Evolutionary conservation across 2,329 filamentous ascomycete genomes (phyloP), one percentile per base, ranked within the genome.

Genomic region (Xylaria sp.): DNA sequence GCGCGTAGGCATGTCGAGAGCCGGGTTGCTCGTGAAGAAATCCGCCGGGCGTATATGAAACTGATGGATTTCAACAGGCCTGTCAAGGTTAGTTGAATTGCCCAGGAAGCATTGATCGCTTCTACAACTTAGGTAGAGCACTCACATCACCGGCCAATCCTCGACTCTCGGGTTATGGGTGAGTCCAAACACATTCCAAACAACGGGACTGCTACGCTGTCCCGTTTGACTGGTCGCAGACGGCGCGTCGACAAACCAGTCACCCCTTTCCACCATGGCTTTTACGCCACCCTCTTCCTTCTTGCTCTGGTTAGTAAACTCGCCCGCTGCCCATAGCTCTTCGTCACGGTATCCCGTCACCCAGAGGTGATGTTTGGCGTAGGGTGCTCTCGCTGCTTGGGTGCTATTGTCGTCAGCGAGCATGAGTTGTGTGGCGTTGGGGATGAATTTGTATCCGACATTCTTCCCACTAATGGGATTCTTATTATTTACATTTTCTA

Each of bases 61-160:
- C 65, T 83, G 80, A 62, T 83, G 81, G 31, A 81, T 82, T 71
- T 85, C 82, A 38, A 82, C 80, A 39, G 83, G 82, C 83, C 82
- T 84, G 57, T 72, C 55, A 67, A 56, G 38, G 20, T 65, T 31
- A 65, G 56, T 39, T 29, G 13, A 10, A 25, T 31, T 33, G 11
- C 7, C 0, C 6, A 47, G 33, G 36, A 36, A 60, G 36, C 45
- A 15, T 44, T 39, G 2, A 33, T 42, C 7, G n/a, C 44, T 22
- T 27, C n/a, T 3, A n/a, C 6, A 9, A 4, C n/a, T 31, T 25
- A 54, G 51, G n/a, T 47, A 13, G 13, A 33, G 36, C 6, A 80
- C 83, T 80, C 72, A 84, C 82, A 84, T 85, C 10, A 84, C 82
- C 4, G 82, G 82, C 83, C 83, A 84, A 66, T 85, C 82, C 69